Evolutionary conservation across 257 asterid genomes (phyloP), one percentile per base, ranked within the genome.

Genomic region (Haberlea rhodopensis): DNA sequence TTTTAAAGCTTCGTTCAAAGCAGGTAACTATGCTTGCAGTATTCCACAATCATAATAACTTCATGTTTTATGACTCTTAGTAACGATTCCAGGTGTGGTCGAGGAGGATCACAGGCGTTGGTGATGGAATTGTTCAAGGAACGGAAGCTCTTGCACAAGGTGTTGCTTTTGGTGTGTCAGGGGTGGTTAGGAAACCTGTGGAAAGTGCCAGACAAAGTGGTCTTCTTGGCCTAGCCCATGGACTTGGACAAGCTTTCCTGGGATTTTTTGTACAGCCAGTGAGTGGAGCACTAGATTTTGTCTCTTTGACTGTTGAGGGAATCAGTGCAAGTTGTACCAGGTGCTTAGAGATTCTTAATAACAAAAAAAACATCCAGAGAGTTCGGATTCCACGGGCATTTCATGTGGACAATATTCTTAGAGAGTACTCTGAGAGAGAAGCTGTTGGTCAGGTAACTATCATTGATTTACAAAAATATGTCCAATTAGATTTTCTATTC

Each of bases 61-160:
- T 52, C 11, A 21, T 45, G 29, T 61, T 69, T 31, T 43, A 57
- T 71, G 66, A 81, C 37, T 18, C 57, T 72, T 57, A 57, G 13
- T 40, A 53, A 60, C 67, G 65, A 48, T 23, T 26, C n/a, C 82
- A 89, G 97, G 89, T 82, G 32, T 82, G 91, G 94, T 94, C 99
- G 56, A 88, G 99, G 73, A 87, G 99, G 80, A 86, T 94, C 56
- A 91, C 96, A 26, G 99, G 99, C 69, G 96, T 94, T 75, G 96
- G 97, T 76, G 99, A 94, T 77, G 99, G 99, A 62, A 60, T 94
- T 75, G 89, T 81, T 58, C 97, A 94, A 79, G 99, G 99, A 62
- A 94, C 99, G 0, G 99, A 94, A 83, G 99, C 99, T 78, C 85
- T 94, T 57, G 99, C 99, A 10, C 99, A 94, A 78, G 99, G 99